Evolutionary conservation across 441 rosid species (phyloP).

Genomic region (Flueggea neowawraea): DNA sequence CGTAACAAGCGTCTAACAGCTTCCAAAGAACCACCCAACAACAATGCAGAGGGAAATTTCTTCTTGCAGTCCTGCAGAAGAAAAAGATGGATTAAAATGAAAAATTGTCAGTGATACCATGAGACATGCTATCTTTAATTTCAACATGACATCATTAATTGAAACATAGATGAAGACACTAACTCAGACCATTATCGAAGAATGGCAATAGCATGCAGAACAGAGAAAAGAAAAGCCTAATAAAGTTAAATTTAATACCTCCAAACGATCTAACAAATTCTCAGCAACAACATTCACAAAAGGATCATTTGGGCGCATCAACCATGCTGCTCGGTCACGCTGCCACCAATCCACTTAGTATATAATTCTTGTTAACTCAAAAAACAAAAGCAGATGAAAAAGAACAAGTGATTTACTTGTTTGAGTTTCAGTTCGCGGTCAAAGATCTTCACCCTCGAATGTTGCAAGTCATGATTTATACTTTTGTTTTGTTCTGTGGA

Average conservation of each 20-base stretch:
- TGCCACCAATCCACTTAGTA: constrained; percentile 25
- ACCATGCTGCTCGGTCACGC: constrained; percentile 99
- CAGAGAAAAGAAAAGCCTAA: neutral
- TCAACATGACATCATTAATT: too few species aligned
- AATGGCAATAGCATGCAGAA: too few species aligned
- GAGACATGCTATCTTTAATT: too few species aligned
- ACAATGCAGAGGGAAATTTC: constrained; percentile 76
- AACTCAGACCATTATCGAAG: too few species aligned
- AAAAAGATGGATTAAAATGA: constrained; percentile 4
- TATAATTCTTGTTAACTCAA: neutral
- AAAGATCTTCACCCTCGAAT: constrained; percentile 68
- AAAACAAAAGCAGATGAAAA: neutral
- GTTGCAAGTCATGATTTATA: constrained; percentile 22
- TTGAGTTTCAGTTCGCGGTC: constrained; percentile 86
- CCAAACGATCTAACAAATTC: constrained; percentile 84
- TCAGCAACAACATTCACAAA: constrained; percentile 92
- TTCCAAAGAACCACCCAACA: constrained; percentile 82
- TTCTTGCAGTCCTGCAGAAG: constrained; percentile 79
- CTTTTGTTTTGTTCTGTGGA: constrained; percentile 39
- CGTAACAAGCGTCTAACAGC: constrained; percentile 54
- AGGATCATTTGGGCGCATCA: constrained; percentile 57
- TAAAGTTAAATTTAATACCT: constrained; percentile 36
- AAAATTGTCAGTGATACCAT: neutral
- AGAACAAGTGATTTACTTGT: constrained; percentile 42
- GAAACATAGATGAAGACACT: too few species aligned